Percentiles rank a stretch among this genome's conserved stretches.
phyloP scores from a whole-genome alignment of 2,329 filamentous ascomycete species.

The Phyllosticta citribraziliensis region DNA sequence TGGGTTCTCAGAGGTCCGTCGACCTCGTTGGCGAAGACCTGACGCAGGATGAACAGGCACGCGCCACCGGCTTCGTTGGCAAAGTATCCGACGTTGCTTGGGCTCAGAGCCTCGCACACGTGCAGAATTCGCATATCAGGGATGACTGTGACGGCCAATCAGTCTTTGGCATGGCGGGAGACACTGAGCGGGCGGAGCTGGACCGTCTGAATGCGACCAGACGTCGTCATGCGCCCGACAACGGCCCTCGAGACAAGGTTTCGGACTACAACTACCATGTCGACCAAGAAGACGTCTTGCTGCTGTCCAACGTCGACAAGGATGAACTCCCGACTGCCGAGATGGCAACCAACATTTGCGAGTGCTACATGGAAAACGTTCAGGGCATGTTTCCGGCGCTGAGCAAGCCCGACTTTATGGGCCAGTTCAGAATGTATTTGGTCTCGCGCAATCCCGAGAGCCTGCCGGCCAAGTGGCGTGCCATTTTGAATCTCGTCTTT shows the following conservation, averaged over 20 bases:
- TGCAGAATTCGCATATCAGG: neutral
- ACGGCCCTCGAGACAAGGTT: neutral
- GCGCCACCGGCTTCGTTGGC: constrained; percentile 20
- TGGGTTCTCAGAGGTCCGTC: constrained; percentile 18
- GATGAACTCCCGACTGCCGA: constrained; percentile 24
- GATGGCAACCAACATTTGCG: constrained; percentile 23
- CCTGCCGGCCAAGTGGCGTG: constrained; percentile 22
- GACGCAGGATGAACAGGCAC: constrained; percentile 14
- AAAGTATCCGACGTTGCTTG: constrained; percentile 19
- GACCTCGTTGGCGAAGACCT: constrained; percentile 20
- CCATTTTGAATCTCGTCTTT: constrained; percentile 31
- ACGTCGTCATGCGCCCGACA: neutral
- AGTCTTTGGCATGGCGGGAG: neutral
- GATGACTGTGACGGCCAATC: neutral
- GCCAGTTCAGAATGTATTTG: constrained; percentile 23
- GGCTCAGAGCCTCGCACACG: constrained; percentile 18
- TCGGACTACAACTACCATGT: constrained; percentile 14
- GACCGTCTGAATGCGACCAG: neutral
- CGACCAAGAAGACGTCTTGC: constrained; percentile 20
- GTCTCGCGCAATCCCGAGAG: constrained; percentile 13
- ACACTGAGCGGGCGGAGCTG: neutral
- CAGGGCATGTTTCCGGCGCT: constrained; percentile 32
- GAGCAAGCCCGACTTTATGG: constrained; percentile 21
- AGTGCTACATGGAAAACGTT: constrained; percentile 28
- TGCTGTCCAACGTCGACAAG: constrained; percentile 21